Conservation (phyloP, 768 basidiomycete genomes). For the Mycena amicta region DNA sequence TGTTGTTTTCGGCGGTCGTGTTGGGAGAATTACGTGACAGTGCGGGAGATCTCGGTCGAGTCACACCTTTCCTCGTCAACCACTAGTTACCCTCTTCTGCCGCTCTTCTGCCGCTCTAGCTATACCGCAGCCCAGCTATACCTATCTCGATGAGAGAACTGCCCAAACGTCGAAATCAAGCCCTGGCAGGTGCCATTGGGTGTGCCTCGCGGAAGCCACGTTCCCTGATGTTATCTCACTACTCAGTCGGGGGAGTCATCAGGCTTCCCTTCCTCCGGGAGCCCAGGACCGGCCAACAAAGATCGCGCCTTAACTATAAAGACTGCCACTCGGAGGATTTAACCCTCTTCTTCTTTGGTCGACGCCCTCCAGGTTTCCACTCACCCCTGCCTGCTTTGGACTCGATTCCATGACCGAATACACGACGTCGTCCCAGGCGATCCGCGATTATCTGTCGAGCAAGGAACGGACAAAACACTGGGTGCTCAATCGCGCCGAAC, state of each 20-base stretch:
- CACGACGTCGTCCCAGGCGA: slow-evolving; percentile 51
- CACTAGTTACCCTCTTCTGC: neutral
- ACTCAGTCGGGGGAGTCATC: slow-evolving; percentile 4
- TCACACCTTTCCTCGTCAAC: neutral
- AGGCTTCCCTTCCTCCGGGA: slow-evolving; percentile 21
- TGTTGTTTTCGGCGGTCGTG: neutral
- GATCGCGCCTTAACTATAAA: slow-evolving; percentile 19
- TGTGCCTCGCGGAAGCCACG: slow-evolving; percentile 19
- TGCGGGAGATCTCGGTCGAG: neutral
- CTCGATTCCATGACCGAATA: slow-evolving; percentile 21
- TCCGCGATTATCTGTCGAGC: slow-evolving; percentile 58
- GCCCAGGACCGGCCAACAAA: slow-evolving; percentile 16
- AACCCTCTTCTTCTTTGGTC: slow-evolving; percentile 24
- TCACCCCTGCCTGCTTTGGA: slow-evolving; percentile 16
- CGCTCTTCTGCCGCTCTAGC: neutral
- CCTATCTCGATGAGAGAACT: neutral
- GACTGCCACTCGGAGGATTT: slow-evolving; percentile 12
- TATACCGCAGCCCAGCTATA: neutral
- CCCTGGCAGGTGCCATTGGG: slow-evolving; percentile 16
- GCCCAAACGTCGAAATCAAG: neutral
- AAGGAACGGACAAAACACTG: slow-evolving; percentile 67
- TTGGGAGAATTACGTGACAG: neutral
- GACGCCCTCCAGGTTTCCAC: slow-evolving; percentile 8
- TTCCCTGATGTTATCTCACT: slow-evolving; percentile 18
- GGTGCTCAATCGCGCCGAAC: slow-evolving; percentile 51